Evolutionary conservation across 2,329 filamentous ascomycete genomes (phyloP).

Genomic region (Pseudonectria foliicola): DNA sequence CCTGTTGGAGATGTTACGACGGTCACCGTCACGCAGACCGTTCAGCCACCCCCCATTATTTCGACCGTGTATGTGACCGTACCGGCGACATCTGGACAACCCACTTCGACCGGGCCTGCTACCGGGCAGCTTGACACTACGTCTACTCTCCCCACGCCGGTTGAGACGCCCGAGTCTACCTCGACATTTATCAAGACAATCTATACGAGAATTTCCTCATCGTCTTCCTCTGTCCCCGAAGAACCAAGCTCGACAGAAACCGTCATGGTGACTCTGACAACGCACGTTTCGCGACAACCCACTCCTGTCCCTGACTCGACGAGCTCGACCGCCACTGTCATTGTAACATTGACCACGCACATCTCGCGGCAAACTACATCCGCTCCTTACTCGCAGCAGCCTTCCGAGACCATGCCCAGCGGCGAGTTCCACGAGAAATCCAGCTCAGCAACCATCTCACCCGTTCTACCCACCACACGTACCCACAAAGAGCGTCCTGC

Average conservation of each 20-base stretch:
- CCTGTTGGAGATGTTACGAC: slow-evolving; percentile 15
- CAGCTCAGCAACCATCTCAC: slow-evolving; percentile 4
- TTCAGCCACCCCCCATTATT: slow-evolving; percentile 31
- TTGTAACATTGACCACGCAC: background rate
- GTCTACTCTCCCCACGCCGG: no score
- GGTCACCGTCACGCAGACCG: slow-evolving; percentile 31
- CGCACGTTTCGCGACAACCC: slow-evolving; percentile 10
- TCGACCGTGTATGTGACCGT: slow-evolving; percentile 31
- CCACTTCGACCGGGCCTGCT: slow-evolving; percentile 4
- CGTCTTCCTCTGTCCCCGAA: slow-evolving; percentile 6
- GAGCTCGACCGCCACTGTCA: background rate
- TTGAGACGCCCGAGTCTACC: slow-evolving; percentile 8
- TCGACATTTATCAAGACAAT: slow-evolving; percentile 15
- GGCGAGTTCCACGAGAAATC: slow-evolving; percentile 17
- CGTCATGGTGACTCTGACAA: slow-evolving; percentile 6
- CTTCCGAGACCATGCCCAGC: slow-evolving; percentile 10
- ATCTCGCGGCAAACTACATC: background rate
- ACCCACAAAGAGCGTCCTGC: slow-evolving; percentile 8
- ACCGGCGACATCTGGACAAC: slow-evolving; percentile 13
- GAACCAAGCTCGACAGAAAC: background rate
- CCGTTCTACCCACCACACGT: slow-evolving; percentile 3
- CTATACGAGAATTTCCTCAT: slow-evolving; percentile 14
- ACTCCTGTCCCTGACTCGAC: slow-evolving; percentile 2
- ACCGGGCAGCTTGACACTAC: slow-evolving; percentile 1
- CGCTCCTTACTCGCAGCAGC: slow-evolving; percentile 2